Conservation (phyloP, 2,329 filamentous ascomycete genomes). For the Sodiomyces alkalinus region DNA sequence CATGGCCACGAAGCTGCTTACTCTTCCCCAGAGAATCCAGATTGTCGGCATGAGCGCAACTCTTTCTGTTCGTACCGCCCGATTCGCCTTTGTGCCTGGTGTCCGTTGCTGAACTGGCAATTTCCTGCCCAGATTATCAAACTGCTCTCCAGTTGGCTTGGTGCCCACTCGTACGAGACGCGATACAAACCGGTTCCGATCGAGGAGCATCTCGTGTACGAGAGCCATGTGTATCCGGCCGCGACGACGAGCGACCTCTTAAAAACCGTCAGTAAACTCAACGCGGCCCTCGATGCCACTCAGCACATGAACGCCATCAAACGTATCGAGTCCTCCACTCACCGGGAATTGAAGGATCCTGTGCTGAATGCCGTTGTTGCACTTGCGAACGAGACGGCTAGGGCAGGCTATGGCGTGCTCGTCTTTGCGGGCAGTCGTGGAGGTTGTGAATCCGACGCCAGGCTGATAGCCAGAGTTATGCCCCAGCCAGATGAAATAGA, state of each 20-base stretch:
- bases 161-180: constrained; percentile 57
- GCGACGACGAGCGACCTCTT: constrained; percentile 40
- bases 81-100: no score
- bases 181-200: constrained; percentile 62
- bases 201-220: constrained; percentile 58
- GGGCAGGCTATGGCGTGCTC: constrained; percentile 53
- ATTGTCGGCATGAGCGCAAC: constrained; percentile 72
- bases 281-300: constrained; percentile 15
- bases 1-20: constrained; percentile 58
- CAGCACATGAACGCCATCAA: constrained; percentile 24
- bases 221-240: constrained; percentile 50
- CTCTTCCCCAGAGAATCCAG: constrained; percentile 50
- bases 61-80: constrained; percentile 39
- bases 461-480: constrained; percentile 51
- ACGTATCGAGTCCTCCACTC: constrained; percentile 36
- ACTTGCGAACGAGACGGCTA: constrained; percentile 52
- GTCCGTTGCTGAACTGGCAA: no score
- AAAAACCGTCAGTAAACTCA: constrained; percentile 38
- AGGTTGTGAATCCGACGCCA: constrained; percentile 53
- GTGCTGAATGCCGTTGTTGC: constrained; percentile 57
- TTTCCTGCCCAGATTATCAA: constrained; percentile 51
- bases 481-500: constrained; percentile 32
- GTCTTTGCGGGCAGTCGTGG: constrained; percentile 59
- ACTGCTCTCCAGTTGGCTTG: constrained; percentile 53
- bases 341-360: constrained; percentile 48